These are phyloP conservation scores for Coffea canephora DNA, from an alignment of 257 asterid species.

Conservation along the genomic window DNA sequence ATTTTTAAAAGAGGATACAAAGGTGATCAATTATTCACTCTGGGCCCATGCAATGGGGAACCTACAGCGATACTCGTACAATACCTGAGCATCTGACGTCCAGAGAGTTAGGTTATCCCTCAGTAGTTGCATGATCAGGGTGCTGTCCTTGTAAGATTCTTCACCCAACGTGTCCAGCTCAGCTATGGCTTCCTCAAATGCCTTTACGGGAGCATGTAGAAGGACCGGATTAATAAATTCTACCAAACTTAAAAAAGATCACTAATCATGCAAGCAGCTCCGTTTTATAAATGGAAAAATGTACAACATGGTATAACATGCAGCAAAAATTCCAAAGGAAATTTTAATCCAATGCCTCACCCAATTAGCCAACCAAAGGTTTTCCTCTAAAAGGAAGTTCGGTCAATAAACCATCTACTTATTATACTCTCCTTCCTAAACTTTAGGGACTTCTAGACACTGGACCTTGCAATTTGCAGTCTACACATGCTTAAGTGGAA, in stretches of 20 bases:
- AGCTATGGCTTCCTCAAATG: conserved; percentile 58
- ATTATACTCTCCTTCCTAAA: neutral
- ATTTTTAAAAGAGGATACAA: neutral
- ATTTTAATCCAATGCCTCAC: neutral
- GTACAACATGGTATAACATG: neutral
- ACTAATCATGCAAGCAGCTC: neutral
- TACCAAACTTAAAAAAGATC: neutral
- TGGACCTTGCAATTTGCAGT: neutral
- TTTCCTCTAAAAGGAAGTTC: neutral
- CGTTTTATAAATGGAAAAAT: neutral
- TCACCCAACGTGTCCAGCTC: conserved; percentile 57
- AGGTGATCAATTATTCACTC: neutral
- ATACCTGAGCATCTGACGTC: conserved; percentile 57
- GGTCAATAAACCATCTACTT: neutral
- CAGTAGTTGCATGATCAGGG: conserved; percentile 54
- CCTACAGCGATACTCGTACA: neutral
- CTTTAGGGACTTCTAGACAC: neutral
- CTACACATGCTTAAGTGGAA: neutral
- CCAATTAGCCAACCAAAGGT: neutral
- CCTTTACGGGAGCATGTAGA: conserved; percentile 20
- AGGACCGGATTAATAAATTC: conserved; percentile 2
- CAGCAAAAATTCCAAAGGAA: neutral
- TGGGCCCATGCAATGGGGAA: neutral
- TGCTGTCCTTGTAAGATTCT: conserved; percentile 57
- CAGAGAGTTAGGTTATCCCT: conserved; percentile 55